Percentiles rank a stretch among this genome's conserved stretches.
Evolutionary conservation across 2,329 filamentous ascomycete genomes (phyloP).

Genomic region (Paracorniculantispora psalliotae): DNA sequence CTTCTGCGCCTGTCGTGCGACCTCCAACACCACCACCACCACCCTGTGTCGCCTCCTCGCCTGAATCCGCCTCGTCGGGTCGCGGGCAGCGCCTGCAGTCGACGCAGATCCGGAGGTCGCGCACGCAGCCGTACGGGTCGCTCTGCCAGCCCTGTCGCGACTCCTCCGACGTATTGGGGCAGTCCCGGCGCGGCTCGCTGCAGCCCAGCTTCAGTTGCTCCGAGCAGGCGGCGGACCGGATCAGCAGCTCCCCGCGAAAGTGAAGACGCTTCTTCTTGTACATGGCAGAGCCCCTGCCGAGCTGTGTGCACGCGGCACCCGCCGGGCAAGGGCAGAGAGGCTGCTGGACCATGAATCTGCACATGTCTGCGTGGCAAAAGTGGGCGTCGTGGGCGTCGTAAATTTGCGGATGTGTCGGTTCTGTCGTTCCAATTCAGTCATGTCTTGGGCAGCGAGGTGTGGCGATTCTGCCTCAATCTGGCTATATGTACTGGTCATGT

Average conservation of each 20-base stretch:
- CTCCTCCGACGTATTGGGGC: neutral
- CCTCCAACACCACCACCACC: too few species aligned
- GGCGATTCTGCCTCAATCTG: neutral
- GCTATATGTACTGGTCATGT: neutral
- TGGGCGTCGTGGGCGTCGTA: neutral
- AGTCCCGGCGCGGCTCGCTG: neutral
- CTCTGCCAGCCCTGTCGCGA: neutral
- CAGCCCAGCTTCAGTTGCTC: neutral
- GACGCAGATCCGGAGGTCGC: neutral
- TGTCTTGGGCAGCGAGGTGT: too few species aligned
- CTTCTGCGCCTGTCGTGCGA: neutral
- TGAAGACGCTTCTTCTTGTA: constrained; percentile 1
- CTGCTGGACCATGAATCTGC: neutral
- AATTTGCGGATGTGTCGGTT: neutral
- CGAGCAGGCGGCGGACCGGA: neutral
- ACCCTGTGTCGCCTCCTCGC: neutral
- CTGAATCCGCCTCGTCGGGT: neutral
- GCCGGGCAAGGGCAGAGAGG: constrained; percentile 1
- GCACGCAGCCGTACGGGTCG: neutral
- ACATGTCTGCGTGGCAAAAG: neutral
- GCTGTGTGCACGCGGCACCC: neutral
- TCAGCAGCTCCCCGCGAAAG: neutral
- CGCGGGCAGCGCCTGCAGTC: neutral
- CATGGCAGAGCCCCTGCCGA: neutral
- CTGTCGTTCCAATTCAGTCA: too few species aligned